A percentile compares a stretch with the other conserved stretches of the same genome.
phyloP scores from a whole-genome alignment of 2,329 filamentous ascomycete species.

The Periglandula ipomoeae region DNA sequence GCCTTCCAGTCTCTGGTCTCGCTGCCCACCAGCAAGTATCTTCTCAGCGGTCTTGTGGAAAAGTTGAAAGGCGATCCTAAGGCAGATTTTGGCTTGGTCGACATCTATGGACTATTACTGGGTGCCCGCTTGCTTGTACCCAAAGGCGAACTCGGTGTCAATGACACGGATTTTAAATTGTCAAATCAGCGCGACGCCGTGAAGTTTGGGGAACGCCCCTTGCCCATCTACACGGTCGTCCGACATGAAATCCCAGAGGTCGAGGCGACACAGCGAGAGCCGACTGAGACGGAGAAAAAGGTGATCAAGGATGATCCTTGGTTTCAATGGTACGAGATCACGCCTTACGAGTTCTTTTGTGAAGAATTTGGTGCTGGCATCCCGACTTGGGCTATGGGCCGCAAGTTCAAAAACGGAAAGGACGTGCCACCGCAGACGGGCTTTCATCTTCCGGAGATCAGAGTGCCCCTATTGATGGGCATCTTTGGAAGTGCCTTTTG shows the following conservation, averaged over 20 bases:
- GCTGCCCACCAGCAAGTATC: constrained; percentile 85
- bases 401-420: constrained; percentile 64
- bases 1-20: constrained; percentile 75
- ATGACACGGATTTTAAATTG: constrained; percentile 75
- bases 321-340: constrained; percentile 98
- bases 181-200: constrained; percentile 76
- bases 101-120: constrained; percentile 82
- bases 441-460: constrained; percentile 69
- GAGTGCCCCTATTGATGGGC: constrained; percentile 76
- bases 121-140: constrained; percentile 76
- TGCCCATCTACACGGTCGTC: constrained; percentile 94
- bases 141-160: constrained; percentile 65
- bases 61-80: constrained; percentile 66
- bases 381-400: constrained; percentile 85
- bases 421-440: constrained; percentile 47
- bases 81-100: constrained; percentile 82
- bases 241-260: constrained; percentile 78
- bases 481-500: constrained; percentile 98
- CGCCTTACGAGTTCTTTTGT: constrained; percentile 90
- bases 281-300: constrained; percentile 27
- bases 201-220: constrained; percentile 67
- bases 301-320: constrained; percentile 60
- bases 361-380: constrained; percentile 89
- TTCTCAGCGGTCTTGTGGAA: constrained; percentile 82
- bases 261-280: constrained; percentile 28